A percentile compares a stretch with the other conserved stretches of the same genome.
These are phyloP conservation scores for Akanthomyces uredinophilus DNA, from an alignment of 2,329 filamentous ascomycete species.

Conservation along the genomic window DNA sequence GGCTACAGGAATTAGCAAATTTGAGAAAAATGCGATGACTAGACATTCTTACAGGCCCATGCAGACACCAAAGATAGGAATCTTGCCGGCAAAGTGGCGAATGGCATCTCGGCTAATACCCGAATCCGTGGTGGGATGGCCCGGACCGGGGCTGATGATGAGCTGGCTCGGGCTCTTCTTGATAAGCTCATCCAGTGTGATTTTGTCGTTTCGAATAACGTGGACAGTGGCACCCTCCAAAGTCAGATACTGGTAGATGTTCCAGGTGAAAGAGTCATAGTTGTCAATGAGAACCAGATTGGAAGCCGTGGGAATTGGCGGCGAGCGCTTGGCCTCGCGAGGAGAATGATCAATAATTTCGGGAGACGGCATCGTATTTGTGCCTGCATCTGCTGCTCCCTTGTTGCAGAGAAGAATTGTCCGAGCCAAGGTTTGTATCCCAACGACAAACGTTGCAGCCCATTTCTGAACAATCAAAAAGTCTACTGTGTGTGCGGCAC, in stretches of 20 bases:
- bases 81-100: conserved; percentile 84
- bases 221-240: conserved; percentile 91
- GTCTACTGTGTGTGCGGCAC: background rate
- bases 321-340: conserved; percentile 69
- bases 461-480: background rate
- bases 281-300: conserved; percentile 97
- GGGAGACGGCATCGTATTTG: conserved; percentile 41
- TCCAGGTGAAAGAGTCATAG: conserved; percentile 99
- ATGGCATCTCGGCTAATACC: conserved; percentile 92
- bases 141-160: conserved; percentile 90
- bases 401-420: background rate
- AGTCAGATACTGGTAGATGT: conserved; percentile 96
- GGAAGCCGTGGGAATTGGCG: conserved; percentile 70
- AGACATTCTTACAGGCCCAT: conserved; percentile 75
- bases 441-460: background rate
- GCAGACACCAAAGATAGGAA: conserved; percentile 94
- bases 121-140: conserved; percentile 85
- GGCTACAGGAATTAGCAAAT: conserved; percentile 40
- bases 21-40: background rate
- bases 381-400: background rate
- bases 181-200: conserved; percentile 78
- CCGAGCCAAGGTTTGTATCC: background rate
- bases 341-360: conserved; percentile 75
- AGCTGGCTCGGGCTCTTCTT: conserved; percentile 84
- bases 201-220: conserved; percentile 88